Evolutionary conservation across 352 stramenopile genomes (phyloP), one percentile per base, ranked within the genome.

Genomic region (Globisporangium polare): DNA sequence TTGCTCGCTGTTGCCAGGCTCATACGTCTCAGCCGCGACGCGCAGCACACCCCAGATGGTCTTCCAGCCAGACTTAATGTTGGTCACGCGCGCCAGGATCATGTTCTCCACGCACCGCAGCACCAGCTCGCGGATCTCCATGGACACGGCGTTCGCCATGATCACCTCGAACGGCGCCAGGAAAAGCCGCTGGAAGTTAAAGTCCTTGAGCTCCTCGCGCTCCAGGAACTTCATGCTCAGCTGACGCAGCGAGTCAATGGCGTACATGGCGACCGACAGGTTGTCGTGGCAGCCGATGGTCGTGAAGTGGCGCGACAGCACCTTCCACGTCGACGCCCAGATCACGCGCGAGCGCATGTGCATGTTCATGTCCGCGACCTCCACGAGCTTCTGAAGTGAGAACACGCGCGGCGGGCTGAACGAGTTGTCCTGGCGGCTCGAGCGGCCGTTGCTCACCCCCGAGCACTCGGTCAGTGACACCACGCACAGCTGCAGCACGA

Each of bases 311-410:
- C 90, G 75, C 3, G 94, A 97, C 45, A 99, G 88, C 20, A 97
- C 90, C 47, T 88, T 83, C 98, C 98, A 99, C 39, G 99, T 98
- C 58, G 97, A 89, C n/a, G 94, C 89, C 97, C 97, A 99, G 9
- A 98, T 97, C 49, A 99, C 82, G 33, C 97, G 83, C 26, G 93
- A 94, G 10, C 98, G 90, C 33, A 83, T 92, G 58, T 97, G 83
- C 96, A 99, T 99, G 84, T 99, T 99, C 79, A 97, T 99, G 73
- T 99, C 97, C 2, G 97, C 97, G 15, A 99, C 97, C 80, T 99
- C 98, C 9, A 99, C 97, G 3, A 99, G 84, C 71, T 98, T 97
- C 72, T 99, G 97, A 55, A 99, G 78, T 53, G 92, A 98, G 69
- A 99, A 99, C 24, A 99, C 96, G n/a, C 97, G 94, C 24, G 97